A percentile compares a stretch with the other conserved stretches of the same genome.
Evolutionary conservation across 805 yeast genomes (phyloP).

Genomic region (Lipomyces japonicus): DNA sequence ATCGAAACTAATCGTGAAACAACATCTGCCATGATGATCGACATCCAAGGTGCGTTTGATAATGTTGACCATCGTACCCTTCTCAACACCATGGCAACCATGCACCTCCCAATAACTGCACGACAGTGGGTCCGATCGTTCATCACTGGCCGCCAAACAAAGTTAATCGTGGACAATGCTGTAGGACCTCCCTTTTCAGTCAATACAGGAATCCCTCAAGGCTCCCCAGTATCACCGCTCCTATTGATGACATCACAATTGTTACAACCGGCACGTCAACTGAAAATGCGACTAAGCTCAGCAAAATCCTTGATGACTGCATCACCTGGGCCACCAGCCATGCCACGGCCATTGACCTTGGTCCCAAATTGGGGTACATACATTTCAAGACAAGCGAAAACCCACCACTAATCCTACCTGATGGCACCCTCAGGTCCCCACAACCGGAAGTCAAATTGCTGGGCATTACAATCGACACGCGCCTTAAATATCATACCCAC

Average conservation of each 20-base stretch:
- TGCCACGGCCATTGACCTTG: background rate
- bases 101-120: background rate
- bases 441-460: background rate
- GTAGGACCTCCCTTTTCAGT: background rate
- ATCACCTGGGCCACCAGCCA: background rate
- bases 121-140: background rate
- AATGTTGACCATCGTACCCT: background rate
- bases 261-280: background rate
- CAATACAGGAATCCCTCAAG: background rate
- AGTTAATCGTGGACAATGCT: background rate
- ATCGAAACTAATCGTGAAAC: background rate
- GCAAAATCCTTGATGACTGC: background rate
- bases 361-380: background rate
- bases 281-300: background rate
- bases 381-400: background rate
- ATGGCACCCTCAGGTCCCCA: background rate
- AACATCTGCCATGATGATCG: background rate
- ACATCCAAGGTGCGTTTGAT: background rate
- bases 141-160: background rate
- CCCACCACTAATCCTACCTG: background rate
- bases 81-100: background rate
- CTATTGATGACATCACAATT: background rate
- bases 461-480: background rate
- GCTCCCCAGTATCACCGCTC: background rate
- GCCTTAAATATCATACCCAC: background rate